A percentile compares a stretch with the other conserved stretches of the same genome.
phyloP scores from a whole-genome alignment of 306 rosid genomes.

The Quercus wislizeni region DNA sequence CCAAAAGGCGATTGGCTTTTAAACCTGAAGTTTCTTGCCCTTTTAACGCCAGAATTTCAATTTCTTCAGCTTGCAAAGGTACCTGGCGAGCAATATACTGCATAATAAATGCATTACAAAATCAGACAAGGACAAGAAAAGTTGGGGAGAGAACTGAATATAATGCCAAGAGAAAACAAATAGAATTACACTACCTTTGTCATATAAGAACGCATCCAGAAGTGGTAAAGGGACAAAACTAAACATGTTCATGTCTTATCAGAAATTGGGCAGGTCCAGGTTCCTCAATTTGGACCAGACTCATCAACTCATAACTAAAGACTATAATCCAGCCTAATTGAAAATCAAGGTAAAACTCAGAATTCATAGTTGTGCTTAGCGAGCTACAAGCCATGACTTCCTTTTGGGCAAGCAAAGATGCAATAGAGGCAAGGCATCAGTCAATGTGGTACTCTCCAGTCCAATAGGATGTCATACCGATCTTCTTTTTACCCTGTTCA shows the following conservation, averaged over 20 bases:
- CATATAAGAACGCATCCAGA: neutral
- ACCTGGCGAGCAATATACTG: conserved; percentile 71
- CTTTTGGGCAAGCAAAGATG: neutral
- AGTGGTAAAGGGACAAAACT: neutral
- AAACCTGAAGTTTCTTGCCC: conserved; percentile 3
- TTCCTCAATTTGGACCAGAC: neutral
- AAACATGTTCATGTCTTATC: neutral
- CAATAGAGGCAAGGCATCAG: neutral
- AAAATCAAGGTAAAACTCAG: neutral
- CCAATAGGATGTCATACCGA: neutral
- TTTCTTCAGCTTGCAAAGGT: conserved; percentile 57
- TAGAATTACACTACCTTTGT: neutral
- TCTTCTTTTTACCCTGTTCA: neutral
- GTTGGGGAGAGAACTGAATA: neutral
- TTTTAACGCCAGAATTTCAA: conserved; percentile 68
- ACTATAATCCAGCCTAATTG: neutral
- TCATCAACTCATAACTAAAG: neutral
- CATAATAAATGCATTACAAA: conserved; percentile 13
- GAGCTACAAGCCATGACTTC: neutral
- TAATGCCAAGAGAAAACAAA: neutral
- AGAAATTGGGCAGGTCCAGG: neutral
- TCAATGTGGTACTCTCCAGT: neutral
- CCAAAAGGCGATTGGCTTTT: neutral
- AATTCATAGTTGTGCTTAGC: neutral
- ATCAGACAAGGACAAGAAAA: conserved; percentile 7